phyloP scores from a whole-genome alignment of 2,329 filamentous ascomycete genomes.

The Fusarium pseudocircinatum region DNA sequence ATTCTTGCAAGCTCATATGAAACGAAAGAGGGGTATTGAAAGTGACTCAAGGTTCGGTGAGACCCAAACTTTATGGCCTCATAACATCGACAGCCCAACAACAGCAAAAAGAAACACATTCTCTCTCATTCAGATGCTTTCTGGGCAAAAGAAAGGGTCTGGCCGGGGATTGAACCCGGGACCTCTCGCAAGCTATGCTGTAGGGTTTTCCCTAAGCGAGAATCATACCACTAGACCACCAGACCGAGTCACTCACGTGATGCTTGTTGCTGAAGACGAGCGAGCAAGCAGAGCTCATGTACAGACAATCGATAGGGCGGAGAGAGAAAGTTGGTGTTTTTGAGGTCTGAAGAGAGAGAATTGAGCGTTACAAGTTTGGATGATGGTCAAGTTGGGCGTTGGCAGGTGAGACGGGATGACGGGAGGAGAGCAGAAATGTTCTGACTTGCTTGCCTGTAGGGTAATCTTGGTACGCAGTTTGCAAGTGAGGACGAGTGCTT shows the following conservation, averaged over 20 bases:
- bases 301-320: fast-evolving
- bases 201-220: conserved; percentile 69
- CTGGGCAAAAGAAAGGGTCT: conserved; percentile 51
- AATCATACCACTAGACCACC: conserved; percentile 76
- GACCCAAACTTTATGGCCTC: background rate
- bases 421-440: background rate
- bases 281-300: background rate
- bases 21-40: background rate
- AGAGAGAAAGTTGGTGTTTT: background rate
- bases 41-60: background rate
- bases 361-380: fast-evolving
- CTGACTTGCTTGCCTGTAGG: background rate
- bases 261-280: background rate
- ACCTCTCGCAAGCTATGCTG: conserved; percentile 54
- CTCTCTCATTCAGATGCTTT: too few relatives aligned
- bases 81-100: background rate
- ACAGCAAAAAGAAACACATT: background rate
- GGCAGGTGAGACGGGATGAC: background rate
- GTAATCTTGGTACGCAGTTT: background rate
- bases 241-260: conserved; percentile 47
- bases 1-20: background rate
- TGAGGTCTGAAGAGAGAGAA: background rate
- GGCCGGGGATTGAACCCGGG: conserved; percentile 59
- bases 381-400: too few relatives aligned
- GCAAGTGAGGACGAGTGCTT: background rate